Percentiles rank a stretch among this genome's conserved stretches.
These are phyloP conservation scores for Sequoiadendron giganteum DNA, from an alignment of 75 land plant species.

Conservation along the genomic window DNA sequence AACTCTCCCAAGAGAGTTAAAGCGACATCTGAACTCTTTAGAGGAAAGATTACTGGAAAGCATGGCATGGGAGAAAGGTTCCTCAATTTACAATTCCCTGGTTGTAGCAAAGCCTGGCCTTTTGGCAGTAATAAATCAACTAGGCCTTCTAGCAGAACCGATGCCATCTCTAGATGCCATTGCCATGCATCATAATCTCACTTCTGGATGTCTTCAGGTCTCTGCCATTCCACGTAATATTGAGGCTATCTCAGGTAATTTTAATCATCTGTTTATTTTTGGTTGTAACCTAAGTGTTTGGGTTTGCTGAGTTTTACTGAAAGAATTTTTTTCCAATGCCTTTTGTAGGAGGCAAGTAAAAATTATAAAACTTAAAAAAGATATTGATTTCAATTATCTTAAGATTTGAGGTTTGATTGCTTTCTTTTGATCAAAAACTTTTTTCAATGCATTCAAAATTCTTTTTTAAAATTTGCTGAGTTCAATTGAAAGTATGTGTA, in stretches of 20 bases:
- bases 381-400: too few species aligned
- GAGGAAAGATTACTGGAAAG: constrained; percentile 90
- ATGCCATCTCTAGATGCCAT: constrained; percentile 94
- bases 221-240: constrained; percentile 26
- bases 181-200: constrained; percentile 30
- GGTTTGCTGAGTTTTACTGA: too few species aligned
- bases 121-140: constrained; percentile 57
- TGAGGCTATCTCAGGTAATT: constrained; percentile 52
- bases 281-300: background rate
- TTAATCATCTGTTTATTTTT: background rate
- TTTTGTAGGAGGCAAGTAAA: background rate
- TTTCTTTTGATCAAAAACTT: too few species aligned
- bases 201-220: constrained; percentile 35
- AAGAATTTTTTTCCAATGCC: background rate
- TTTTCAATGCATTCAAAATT: too few species aligned
- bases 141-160: constrained; percentile 84
- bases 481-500: background rate
- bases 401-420: too few species aligned
- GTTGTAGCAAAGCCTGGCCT: constrained; percentile 71
- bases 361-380: too few species aligned
- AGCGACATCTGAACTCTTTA: constrained; percentile 81
- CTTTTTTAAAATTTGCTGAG: too few species aligned
- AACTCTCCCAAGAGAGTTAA: constrained; percentile 85
- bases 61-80: constrained; percentile 96
- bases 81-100: constrained; percentile 89